phyloP scores from a whole-genome alignment of 2,329 filamentous ascomycete genomes.

The Hypoxylon sp. region DNA sequence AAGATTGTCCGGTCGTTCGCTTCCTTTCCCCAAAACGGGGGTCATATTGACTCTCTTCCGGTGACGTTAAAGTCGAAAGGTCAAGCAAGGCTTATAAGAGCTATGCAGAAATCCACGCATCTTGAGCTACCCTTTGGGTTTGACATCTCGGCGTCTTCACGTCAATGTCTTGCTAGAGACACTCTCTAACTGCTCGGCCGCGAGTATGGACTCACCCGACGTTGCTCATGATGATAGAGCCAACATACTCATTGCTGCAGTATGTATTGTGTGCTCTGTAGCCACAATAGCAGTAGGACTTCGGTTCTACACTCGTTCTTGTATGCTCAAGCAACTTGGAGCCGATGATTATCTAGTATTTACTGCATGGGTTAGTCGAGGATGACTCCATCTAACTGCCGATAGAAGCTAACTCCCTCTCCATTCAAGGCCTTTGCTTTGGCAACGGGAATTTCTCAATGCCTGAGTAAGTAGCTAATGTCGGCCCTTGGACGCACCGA shows the following conservation, averaged over 20 bases:
- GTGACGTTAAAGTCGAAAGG: constrained; percentile 12
- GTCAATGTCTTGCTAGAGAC: constrained; percentile 2
- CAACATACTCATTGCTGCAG: constrained; percentile 47
- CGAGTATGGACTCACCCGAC: constrained; percentile 37
- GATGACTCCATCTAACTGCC: constrained; percentile 7
- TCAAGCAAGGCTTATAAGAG: constrained; percentile 26
- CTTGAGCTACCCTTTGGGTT: background rate
- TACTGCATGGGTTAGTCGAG: constrained; percentile 58
- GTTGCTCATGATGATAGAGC: constrained; percentile 46
- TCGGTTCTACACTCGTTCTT: constrained; percentile 53
- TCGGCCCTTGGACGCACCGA: background rate
- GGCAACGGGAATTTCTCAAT: constrained; percentile 48
- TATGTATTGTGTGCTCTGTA: constrained; percentile 48
- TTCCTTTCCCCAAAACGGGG: constrained; percentile 25
- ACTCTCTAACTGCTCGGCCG: constrained; percentile 16
- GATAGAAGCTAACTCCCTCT: constrained; percentile 13
- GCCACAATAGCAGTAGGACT: constrained; percentile 49
- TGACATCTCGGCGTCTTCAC: background rate
- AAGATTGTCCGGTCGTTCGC: constrained; percentile 26
- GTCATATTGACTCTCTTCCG: constrained; percentile 23
- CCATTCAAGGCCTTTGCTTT: constrained; percentile 40
- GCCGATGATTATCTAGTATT: constrained; percentile 54
- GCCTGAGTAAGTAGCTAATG: constrained; percentile 42
- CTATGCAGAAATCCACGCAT: background rate
- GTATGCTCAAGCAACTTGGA: constrained; percentile 52